Evolutionary conservation across 2,329 filamentous ascomycete species (phyloP), one percentile per base, ranked within the genome.

Genomic region (Cladosporium sphaerospermum): DNA sequence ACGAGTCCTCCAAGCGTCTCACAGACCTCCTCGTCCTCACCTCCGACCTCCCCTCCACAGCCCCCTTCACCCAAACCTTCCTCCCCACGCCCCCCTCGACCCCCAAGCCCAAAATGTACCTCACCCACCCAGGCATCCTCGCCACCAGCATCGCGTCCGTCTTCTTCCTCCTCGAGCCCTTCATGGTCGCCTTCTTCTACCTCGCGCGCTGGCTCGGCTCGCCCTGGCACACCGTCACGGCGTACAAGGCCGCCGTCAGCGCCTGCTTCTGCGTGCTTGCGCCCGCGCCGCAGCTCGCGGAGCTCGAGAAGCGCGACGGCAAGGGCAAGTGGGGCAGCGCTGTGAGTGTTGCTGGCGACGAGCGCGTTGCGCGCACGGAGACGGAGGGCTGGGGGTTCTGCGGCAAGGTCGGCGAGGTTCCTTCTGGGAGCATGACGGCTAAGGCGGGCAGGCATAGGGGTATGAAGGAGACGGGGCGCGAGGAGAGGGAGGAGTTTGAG

Each of bases 91-190:
- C 47, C 28, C 32, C 58, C 68, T 14, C 61, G 61, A 32, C 59
- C 11, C 7, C 10, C 9, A 28, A 19, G n/a, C 86, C 89, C 0
- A 79, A 77, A 53, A 83, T 88, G 63, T 95, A 93, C 71, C 67
- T 95, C 56, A 78, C 84, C 0, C 93, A 99, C 67, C 93, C 93
- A 0, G 93, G 93, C 57, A 80, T 99, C 57, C 87, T 91, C 59
- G 85, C 81, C 50, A 96, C 91, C 1, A 80, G 83, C 1, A 86
- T 99, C 58, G 80, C 96, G 58, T 84, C 88, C 1, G 78, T 96
- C 7, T 79, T 82, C 47, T 77, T 79, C 59, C 75, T 90, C 59
- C 77, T 96, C 56, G 80, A 82, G 58, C 84, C 82, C 67, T 75
- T 79, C 56, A 93, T 93, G 80, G 70, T 81, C 47, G 64, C 80